These are phyloP conservation scores for Zancudomyces culisetae DNA, from an alignment of 371 early-diverging fungal genomes.

Conservation along the genomic window DNA sequence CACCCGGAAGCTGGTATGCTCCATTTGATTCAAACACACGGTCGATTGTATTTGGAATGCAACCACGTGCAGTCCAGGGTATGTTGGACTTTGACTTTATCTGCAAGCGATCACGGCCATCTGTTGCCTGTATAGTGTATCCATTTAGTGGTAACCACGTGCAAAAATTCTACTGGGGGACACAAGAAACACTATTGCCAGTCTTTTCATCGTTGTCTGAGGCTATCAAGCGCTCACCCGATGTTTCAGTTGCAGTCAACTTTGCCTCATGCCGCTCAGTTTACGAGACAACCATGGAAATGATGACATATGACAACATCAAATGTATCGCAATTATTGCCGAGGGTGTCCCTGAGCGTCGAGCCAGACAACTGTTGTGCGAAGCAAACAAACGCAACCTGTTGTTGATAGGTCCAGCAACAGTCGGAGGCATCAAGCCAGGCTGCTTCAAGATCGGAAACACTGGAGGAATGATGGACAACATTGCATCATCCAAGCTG, in stretches of 20 bases:
- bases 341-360: slow-evolving; percentile 95
- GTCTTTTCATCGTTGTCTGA: slow-evolving; percentile 78
- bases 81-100: slow-evolving; percentile 98
- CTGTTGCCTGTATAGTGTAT: slow-evolving; percentile 97
- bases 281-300: slow-evolving; percentile 74
- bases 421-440: slow-evolving; percentile 96
- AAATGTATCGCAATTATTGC: slow-evolving; percentile 92
- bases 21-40: slow-evolving; percentile 84
- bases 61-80: slow-evolving; percentile 95
- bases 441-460: slow-evolving; percentile 99
- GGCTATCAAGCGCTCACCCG: slow-evolving; percentile 69
- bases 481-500: slow-evolving; percentile 89
- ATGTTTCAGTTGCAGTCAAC: slow-evolving; percentile 88
- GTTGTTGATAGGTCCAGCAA: slow-evolving; percentile 91
- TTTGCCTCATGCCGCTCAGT: slow-evolving; percentile 94
- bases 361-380: slow-evolving; percentile 74
- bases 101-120: slow-evolving; percentile 87
- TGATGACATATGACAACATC: slow-evolving; percentile 45
- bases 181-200: slow-evolving; percentile 84
- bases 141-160: slow-evolving; percentile 95
- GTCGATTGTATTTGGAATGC: slow-evolving; percentile 94
- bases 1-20: slow-evolving; percentile 45
- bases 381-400: slow-evolving; percentile 66
- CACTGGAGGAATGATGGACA: slow-evolving; percentile 99
- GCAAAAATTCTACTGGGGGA: slow-evolving; percentile 98